Percentiles rank a stretch among this genome's conserved stretches.
Conservation (phyloP, 345 rosid species). For the Euphorbia pulcherrima region DNA sequence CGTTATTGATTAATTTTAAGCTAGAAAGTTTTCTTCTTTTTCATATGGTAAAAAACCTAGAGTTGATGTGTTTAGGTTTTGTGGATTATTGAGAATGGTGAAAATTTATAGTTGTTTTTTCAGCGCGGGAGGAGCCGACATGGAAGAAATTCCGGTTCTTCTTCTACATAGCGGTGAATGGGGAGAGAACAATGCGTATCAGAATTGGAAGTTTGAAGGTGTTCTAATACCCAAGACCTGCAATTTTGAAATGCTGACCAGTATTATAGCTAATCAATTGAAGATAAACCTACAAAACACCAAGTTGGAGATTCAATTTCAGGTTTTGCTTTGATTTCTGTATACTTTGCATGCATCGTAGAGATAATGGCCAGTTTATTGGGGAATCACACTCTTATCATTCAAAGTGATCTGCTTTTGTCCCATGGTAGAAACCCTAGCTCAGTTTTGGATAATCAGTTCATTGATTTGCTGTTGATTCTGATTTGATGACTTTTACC, state of each 20-base stretch:
- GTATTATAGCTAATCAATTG: background rate
- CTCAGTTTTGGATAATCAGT: background rate
- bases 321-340: background rate
- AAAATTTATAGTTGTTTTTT: no score
- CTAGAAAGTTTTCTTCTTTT: no score
- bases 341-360: no score
- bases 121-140: no score
- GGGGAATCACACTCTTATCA: background rate
- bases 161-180: background rate
- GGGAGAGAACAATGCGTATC: background rate
- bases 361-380: background rate
- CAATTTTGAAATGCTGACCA: background rate
- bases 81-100: no score
- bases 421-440: background rate
- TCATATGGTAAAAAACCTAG: background rate
- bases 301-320: background rate
- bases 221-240: background rate
- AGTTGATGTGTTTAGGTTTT: no score
- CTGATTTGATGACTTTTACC: no score
- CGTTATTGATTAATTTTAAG: no score
- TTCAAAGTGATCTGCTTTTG: background rate
- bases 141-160: background rate
- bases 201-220: background rate
- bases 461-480: background rate
- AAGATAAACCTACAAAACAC: background rate